Percentiles rank a stretch among this genome's conserved stretches.
Conservation (phyloP, 2,329 filamentous ascomycete genomes). For the Aspergillus novofumigatus region DNA sequence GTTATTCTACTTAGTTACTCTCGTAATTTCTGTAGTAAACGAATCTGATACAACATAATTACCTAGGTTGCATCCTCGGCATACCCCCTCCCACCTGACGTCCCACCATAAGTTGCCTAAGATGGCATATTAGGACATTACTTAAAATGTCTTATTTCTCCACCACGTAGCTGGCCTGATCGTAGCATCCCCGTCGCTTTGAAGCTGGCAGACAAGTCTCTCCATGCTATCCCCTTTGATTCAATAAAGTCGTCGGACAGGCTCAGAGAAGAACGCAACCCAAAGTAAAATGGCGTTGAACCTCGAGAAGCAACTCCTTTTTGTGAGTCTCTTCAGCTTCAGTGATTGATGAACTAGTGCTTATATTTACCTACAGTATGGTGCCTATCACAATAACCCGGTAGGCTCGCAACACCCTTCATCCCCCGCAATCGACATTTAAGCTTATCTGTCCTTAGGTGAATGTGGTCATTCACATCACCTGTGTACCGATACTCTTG, state of each 20-base stretch:
- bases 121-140: not conserved
- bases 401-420: slow-evolving; percentile 37
- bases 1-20: not conserved
- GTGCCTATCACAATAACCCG: slow-evolving; percentile 61
- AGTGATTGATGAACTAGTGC: slow-evolving; percentile 15
- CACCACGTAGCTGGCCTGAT: slow-evolving; percentile 14
- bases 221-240: not conserved
- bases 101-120: slow-evolving; percentile 1
- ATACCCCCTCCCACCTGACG: slow-evolving; percentile 4
- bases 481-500: slow-evolving; percentile 59
- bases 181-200: slow-evolving; percentile 1
- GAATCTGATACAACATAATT: not conserved
- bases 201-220: not conserved
- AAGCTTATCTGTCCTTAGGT: slow-evolving; percentile 42
- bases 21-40: not conserved
- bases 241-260: not conserved
- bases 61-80: slow-evolving; percentile 1
- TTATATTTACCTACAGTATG: slow-evolving; percentile 50
- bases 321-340: slow-evolving; percentile 47
- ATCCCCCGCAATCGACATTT: slow-evolving; percentile 15
- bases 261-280: not conserved
- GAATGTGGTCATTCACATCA: slow-evolving; percentile 61
- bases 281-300: slow-evolving; percentile 47
- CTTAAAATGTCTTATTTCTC: slow-evolving; percentile 11
- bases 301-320: slow-evolving; percentile 63